Evolutionary conservation across 148 eudicot species (phyloP).

Genomic region (Salicornia ramosissima): DNA sequence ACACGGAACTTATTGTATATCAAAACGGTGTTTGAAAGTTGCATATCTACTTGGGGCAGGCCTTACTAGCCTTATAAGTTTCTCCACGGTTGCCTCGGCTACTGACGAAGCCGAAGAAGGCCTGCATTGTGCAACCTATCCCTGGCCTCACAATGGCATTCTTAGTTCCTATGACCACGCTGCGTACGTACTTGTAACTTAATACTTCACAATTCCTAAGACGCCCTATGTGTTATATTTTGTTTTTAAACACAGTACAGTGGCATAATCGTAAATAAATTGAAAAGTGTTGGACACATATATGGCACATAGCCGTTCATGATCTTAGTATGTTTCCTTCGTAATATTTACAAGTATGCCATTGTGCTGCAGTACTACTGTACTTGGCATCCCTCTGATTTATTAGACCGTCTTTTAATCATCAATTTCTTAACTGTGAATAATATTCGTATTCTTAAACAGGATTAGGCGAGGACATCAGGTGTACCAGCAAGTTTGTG

Average conservation of each 20-base stretch:
- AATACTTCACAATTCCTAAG: too few species aligned
- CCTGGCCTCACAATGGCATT: constrained; percentile 83
- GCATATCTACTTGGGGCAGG: constrained; percentile 58
- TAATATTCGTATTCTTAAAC: neutral
- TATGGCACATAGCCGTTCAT: too few species aligned
- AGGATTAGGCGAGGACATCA: constrained; percentile 76
- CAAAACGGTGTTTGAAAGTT: constrained; percentile 25
- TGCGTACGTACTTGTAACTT: constrained; percentile 46
- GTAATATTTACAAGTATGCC: too few species aligned
- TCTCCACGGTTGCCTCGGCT: constrained; percentile 46
- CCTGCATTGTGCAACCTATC: constrained; percentile 50
- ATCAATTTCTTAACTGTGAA: too few species aligned
- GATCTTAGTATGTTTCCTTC: too few species aligned
- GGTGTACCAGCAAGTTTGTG: constrained; percentile 75
- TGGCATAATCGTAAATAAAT: too few species aligned
- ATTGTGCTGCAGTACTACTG: too few species aligned
- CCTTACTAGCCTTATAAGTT: constrained; percentile 49
- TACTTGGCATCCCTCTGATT: too few species aligned
- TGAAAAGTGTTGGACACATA: too few species aligned
- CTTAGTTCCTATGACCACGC: constrained; percentile 89
- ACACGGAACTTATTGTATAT: neutral
- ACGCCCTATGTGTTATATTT: too few species aligned
- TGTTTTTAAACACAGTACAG: too few species aligned
- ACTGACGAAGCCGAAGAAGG: constrained; percentile 89
- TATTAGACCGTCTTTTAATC: too few species aligned